Base-by-base conservation (phyloP, 2,329 filamentous ascomycete genomes). In the Diaporthe citri region DNA sequence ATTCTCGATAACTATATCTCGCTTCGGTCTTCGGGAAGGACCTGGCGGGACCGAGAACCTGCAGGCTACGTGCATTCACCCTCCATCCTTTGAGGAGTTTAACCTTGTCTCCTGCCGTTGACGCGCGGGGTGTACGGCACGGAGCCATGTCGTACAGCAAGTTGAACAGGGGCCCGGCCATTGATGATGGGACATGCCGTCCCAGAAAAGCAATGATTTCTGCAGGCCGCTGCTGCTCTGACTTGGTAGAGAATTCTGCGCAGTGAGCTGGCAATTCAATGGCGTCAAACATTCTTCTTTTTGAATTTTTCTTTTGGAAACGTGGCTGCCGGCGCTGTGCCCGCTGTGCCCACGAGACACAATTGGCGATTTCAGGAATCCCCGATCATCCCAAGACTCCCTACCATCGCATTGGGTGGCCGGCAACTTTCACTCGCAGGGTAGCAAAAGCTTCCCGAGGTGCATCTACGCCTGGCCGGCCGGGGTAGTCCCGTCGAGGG, bases 401-500 rank as follows among this genome's bases (percentile, higher is more conserved):
- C 31, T 57, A 56, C 59, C 51, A 71, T 60, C 20, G 46, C 41
- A 62, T 71, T 67, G 57, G 51, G 72, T 69, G 64, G 73, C 73
- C 74, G 56, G 60, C 71, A 69, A 52, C 51, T 41, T 74, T 67
- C 66, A 64, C 71, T 59, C 57, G 57, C 59, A 76, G 51, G 64
- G 66, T 71, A 74, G 66, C 72, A 76, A 41, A 66, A 74, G 66
- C 56, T 69, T 76, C 74, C 71, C 74, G 74, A 71, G 72, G 46
- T 74, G 72, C 74, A 67, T 71, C 72, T 41, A 67, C 46, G 59
- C 57, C 36, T 51, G 57, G 60, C 71, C 57, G 56, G 56, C 64
- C 56, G 64, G 51, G 71, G 39, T 51, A 15, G 7, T 67, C 67
- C 74, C 74, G 64, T 67, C 17, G 64, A 51, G 48, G 64, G 64